These are phyloP conservation scores for Candida pseudoglaebosa DNA, from an alignment of 805 yeast genomes.

Conservation along the genomic window DNA sequence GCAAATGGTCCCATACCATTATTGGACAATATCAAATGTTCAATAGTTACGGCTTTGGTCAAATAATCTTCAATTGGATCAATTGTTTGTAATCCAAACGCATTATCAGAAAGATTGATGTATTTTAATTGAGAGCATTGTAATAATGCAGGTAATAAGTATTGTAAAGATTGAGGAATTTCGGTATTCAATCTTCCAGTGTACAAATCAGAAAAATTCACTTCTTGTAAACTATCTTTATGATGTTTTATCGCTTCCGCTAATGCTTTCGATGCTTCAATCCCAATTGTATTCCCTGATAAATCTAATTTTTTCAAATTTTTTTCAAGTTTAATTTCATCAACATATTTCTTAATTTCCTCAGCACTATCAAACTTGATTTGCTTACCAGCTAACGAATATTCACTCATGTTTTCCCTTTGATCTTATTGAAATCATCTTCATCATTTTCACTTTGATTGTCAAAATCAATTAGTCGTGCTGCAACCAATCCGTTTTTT, in stretches of 20 bases:
- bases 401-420: conserved; percentile 5
- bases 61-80: conserved; percentile 81
- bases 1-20: conserved; percentile 99
- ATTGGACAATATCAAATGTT: conserved; percentile 85
- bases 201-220: conserved; percentile 87
- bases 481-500: too few species aligned
- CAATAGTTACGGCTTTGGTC: conserved; percentile 68
- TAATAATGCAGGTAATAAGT: conserved; percentile 69
- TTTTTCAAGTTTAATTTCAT: conserved; percentile 43
- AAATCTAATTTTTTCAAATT: conserved; percentile 61
- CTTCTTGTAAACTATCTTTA: conserved; percentile 52
- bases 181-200: conserved; percentile 94
- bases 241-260: conserved; percentile 47
- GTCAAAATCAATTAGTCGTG: too few species aligned
- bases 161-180: conserved; percentile 78
- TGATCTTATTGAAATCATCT: too few species aligned
- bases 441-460: too few species aligned
- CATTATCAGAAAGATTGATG: conserved; percentile 88
- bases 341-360: conserved; percentile 70
- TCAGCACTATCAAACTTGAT: conserved; percentile 67
- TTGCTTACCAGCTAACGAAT: conserved; percentile 70
- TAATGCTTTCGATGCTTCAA: conserved; percentile 75
- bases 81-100: conserved; percentile 93
- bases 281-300: conserved; percentile 92
- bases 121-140: conserved; percentile 65